Conservation (phyloP, 495 filamentous ascomycete species). For the Tirmania nivea region DNA sequence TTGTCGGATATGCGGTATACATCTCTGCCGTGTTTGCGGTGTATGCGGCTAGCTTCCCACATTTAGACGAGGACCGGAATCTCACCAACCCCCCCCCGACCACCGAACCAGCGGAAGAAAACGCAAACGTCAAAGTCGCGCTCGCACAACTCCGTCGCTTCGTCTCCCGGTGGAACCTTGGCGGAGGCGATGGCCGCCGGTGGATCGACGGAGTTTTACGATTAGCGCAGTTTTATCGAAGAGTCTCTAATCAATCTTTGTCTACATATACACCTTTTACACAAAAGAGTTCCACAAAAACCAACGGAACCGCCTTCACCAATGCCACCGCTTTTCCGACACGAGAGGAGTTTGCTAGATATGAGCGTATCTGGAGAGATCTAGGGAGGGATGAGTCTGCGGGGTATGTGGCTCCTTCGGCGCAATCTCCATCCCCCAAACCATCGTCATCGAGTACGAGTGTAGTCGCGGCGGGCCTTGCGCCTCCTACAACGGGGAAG, state of each 20-base stretch:
- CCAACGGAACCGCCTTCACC: background rate
- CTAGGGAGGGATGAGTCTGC: background rate
- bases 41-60: conserved; percentile 52
- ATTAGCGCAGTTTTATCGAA: conserved; percentile 12
- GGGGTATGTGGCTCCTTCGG: background rate
- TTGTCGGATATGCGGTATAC: conserved; percentile 63
- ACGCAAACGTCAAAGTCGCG: conserved; percentile 21
- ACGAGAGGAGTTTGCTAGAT: background rate
- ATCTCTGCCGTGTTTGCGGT: conserved; percentile 44
- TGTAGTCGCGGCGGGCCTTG: conserved; percentile 6
- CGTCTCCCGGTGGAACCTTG: conserved; percentile 41
- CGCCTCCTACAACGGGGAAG: conserved; percentile 22
- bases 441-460: background rate
- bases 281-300: background rate
- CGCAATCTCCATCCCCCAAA: background rate
- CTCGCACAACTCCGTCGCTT: conserved; percentile 31
- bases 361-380: background rate
- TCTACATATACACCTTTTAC: background rate
- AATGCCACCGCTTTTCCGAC: background rate
- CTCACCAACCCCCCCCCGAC: conserved; percentile 26
- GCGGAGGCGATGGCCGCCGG: conserved; percentile 44
- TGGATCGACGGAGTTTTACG: conserved; percentile 33
- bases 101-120: conserved; percentile 8
- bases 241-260: conserved; percentile 16
- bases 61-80: conserved; percentile 50